phyloP scores from a whole-genome alignment of 257 asterid genomes.

The Capsicum pubescens region DNA sequence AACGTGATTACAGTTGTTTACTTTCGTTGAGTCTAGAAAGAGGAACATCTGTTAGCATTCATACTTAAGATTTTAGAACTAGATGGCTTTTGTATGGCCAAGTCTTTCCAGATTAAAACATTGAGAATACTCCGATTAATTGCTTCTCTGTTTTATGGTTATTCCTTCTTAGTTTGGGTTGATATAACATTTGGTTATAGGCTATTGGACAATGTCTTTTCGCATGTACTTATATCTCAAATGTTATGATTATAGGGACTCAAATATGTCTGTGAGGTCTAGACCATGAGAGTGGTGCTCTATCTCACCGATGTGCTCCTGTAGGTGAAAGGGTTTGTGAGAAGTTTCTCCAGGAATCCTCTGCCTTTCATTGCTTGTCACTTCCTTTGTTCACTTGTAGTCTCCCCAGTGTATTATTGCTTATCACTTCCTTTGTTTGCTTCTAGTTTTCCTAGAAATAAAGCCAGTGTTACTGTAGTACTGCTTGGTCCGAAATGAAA shows the following conservation, averaged over 20 bases:
- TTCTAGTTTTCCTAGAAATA: not conserved
- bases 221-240: not conserved
- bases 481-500: not conserved
- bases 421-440: not conserved
- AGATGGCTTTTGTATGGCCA: not conserved
- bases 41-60: not conserved
- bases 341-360: not conserved
- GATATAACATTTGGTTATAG: not conserved
- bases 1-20: slow-evolving; percentile 4
- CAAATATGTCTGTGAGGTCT: not conserved
- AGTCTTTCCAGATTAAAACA: slow-evolving; percentile 18
- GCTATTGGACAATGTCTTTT: not conserved
- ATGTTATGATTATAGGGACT: not conserved
- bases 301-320: not conserved
- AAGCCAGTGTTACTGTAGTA: not conserved
- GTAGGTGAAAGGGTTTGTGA: not conserved
- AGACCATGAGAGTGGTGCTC: not conserved
- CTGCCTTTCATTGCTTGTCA: not conserved
- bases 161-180: not conserved
- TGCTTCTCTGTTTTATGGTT: not conserved
- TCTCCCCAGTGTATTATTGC: not conserved
- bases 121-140: not conserved
- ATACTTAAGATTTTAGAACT: not conserved
- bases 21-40: not conserved
- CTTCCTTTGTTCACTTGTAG: not conserved